phyloP scores from a whole-genome alignment of 225 moss, liverwort and hornwort species.

The Marchantia polymorpha region DNA sequence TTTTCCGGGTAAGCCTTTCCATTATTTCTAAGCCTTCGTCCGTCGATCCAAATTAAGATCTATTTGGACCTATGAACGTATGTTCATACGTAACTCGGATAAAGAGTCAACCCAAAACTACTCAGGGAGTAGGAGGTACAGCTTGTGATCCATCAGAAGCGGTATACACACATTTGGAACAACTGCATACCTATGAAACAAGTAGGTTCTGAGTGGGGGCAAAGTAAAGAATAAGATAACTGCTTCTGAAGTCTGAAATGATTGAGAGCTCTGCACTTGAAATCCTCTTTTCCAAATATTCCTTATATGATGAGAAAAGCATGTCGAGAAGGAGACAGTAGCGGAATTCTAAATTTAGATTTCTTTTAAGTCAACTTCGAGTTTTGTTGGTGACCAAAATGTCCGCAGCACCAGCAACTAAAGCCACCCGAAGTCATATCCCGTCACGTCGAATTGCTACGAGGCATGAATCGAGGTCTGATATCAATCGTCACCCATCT shows the following conservation, averaged over 20 bases:
- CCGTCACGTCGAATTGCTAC: too few relatives aligned
- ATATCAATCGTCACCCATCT: too few relatives aligned
- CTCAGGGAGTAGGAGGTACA: not conserved
- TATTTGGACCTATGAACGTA: not conserved
- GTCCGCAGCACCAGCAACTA: not conserved
- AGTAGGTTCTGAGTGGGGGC: conserved; percentile 3
- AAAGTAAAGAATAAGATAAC: conserved; percentile 7
- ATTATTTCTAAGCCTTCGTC: not conserved
- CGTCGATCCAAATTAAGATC: not conserved
- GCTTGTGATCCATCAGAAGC: not conserved
- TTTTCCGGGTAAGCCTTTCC: too few relatives aligned
- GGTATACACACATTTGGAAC: too few relatives aligned
- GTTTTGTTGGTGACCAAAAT: not conserved
- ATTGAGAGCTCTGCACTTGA: conserved; percentile 6
- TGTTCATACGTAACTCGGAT: not conserved
- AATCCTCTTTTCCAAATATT: conserved; percentile 7
- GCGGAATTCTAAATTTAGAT: not conserved
- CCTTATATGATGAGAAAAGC: conserved; percentile 3
- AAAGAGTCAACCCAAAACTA: not conserved
- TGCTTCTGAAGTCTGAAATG: not conserved
- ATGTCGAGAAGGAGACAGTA: conserved; percentile 1
- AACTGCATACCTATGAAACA: conserved; percentile 9
- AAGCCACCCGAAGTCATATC: not conserved
- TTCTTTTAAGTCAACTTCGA: conserved; percentile 1
- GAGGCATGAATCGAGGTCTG: too few relatives aligned